A percentile compares a stretch with the other conserved stretches of the same genome.
These are phyloP conservation scores for Hortiboletus flavorubellus DNA, from an alignment of 768 basidiomycete species.

Conservation along the genomic window DNA sequence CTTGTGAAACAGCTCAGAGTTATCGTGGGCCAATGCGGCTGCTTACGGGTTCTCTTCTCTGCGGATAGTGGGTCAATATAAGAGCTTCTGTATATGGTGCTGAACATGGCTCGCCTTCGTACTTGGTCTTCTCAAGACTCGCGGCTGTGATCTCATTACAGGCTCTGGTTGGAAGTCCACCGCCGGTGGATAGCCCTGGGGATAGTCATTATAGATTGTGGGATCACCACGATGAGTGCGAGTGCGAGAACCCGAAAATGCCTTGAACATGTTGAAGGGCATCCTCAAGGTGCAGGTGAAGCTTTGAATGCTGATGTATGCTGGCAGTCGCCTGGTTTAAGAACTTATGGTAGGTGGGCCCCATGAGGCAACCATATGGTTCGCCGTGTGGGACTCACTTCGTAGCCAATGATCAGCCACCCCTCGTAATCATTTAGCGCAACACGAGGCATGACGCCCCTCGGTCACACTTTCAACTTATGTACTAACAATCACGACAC, in stretches of 20 bases:
- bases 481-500: neutral
- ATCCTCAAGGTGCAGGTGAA: constrained; percentile 25
- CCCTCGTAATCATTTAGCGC: neutral
- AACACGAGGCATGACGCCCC: constrained; percentile 3
- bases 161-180: constrained; percentile 25
- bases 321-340: constrained; percentile 4
- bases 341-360: constrained; percentile 27
- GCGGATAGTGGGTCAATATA: constrained; percentile 12
- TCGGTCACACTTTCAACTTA: neutral
- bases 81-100: neutral
- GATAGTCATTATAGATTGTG: constrained; percentile 24
- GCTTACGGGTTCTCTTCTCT: constrained; percentile 34
- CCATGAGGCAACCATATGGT: constrained; percentile 33
- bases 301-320: constrained; percentile 18
- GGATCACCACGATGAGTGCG: constrained; percentile 27
- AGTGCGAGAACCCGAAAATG: constrained; percentile 33
- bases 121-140: constrained; percentile 26
- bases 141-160: constrained; percentile 19
- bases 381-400: constrained; percentile 25
- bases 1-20: constrained; percentile 7
- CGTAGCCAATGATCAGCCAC: constrained; percentile 1
- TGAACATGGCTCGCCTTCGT: constrained; percentile 22
- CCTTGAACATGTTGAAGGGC: constrained; percentile 38
- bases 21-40: neutral
- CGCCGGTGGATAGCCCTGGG: constrained; percentile 28